Conservation (phyloP, 2,329 filamentous ascomycete species). For the Colletotrichum sp. region DNA sequence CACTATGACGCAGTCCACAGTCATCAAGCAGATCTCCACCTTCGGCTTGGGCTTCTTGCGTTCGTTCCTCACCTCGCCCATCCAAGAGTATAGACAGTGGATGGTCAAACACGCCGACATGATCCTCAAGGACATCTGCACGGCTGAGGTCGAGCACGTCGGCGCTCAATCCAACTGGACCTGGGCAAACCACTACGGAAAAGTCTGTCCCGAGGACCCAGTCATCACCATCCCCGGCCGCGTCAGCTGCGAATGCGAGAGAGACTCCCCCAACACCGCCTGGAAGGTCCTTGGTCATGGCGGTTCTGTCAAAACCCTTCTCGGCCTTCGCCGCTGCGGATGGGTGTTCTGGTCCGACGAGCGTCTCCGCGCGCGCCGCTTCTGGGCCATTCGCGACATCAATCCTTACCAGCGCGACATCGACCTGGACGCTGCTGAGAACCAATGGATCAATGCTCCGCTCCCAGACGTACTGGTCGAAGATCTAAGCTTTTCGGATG, state of each 20-base stretch:
- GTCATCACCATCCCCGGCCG: not conserved
- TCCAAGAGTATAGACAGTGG: not conserved
- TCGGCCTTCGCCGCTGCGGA: not conserved
- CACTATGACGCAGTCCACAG: not conserved
- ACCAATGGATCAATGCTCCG: not conserved
- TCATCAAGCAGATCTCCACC: not conserved
- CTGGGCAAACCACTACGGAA: not conserved
- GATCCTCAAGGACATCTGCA: not conserved
- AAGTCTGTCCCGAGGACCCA: no score
- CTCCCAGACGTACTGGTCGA: not conserved
- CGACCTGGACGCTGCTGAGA: not conserved
- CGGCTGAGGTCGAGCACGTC: not conserved
- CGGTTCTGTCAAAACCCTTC: not conserved
- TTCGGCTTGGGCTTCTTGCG: not conserved
- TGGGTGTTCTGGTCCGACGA: slow-evolving; percentile 4
- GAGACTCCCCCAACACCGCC: not conserved
- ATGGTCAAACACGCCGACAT: not conserved
- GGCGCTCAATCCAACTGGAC: not conserved
- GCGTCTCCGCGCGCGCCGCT: not conserved
- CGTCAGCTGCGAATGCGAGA: not conserved
- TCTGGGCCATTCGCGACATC: not conserved
- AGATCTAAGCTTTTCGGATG: not conserved
- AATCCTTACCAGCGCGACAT: not conserved
- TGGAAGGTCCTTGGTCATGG: not conserved
- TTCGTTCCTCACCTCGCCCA: not conserved